Evolutionary conservation across 352 stramenopile genomes (phyloP).

Genomic region (Plasmopara halstedii): DNA sequence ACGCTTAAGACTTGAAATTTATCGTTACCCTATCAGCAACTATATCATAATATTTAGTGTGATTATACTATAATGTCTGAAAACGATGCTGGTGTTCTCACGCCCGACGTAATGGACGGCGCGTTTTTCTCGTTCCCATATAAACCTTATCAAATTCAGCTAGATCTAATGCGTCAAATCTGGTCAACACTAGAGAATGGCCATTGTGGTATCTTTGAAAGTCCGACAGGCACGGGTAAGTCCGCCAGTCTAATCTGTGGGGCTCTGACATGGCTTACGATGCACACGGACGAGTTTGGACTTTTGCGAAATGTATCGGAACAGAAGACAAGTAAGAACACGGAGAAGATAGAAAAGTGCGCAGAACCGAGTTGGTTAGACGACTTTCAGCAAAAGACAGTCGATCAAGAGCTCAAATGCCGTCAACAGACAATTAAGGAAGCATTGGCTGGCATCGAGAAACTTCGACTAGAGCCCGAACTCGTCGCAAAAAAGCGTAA

Average conservation of each 20-base stretch:
- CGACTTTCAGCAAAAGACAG: conserved; percentile 44
- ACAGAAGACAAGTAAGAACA: neutral
- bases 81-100: neutral
- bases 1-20: too few species aligned
- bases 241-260: conserved; percentile 90
- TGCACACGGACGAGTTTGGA: conserved; percentile 70
- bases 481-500: conserved; percentile 60
- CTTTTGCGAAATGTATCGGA: conserved; percentile 24
- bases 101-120: conserved; percentile 23
- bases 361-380: conserved; percentile 53
- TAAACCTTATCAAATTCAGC: conserved; percentile 85
- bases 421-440: conserved; percentile 36
- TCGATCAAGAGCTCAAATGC: conserved; percentile 32
- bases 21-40: too few species aligned
- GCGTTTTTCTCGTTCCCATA: conserved; percentile 87
- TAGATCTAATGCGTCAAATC: conserved; percentile 84
- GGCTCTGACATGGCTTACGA: conserved; percentile 72
- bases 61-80: too few species aligned
- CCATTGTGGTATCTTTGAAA: conserved; percentile 90
- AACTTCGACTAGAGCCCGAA: conserved; percentile 41
- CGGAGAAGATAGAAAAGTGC: conserved; percentile 5
- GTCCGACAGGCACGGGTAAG: conserved; percentile 89
- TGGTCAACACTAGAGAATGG: conserved; percentile 71
- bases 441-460: conserved; percentile 49
- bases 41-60: too few species aligned